Evolutionary conservation across 2,329 filamentous ascomycete species (phyloP).

Genomic region (Coniochaeta sp.): DNA sequence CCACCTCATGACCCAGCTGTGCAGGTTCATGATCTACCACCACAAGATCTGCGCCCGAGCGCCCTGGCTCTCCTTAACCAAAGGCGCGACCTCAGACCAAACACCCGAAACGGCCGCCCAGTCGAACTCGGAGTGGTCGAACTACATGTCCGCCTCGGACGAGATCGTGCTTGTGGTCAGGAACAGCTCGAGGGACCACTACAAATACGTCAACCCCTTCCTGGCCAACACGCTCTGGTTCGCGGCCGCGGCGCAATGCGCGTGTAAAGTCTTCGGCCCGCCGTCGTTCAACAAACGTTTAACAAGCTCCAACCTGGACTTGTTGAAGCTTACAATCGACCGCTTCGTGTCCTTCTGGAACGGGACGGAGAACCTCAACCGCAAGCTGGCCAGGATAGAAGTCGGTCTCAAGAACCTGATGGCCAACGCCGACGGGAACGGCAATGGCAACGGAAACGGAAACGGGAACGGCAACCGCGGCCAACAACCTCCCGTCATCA

Average conservation of each 20-base stretch:
- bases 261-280: conserved; percentile 10
- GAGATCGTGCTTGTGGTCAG: conserved; percentile 20
- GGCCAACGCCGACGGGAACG: neutral
- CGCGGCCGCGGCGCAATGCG: conserved; percentile 19
- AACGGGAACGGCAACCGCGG: neutral
- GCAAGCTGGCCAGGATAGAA: conserved; percentile 9
- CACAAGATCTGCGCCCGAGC: conserved; percentile 20
- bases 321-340: conserved; percentile 10
- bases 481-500: too few relatives aligned
- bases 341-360: conserved; percentile 11
- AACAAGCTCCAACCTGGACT: conserved; percentile 7
- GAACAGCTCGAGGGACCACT: conserved; percentile 18
- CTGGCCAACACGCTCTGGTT: conserved; percentile 25
- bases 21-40: conserved; percentile 24
- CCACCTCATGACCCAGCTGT: conserved; percentile 25
- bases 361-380: conserved; percentile 10
- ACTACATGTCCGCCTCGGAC: conserved; percentile 23
- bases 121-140: conserved; percentile 10
- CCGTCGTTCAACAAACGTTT: conserved; percentile 8
- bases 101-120: conserved; percentile 3
- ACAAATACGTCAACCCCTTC: conserved; percentile 24
- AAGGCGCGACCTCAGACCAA: neutral
- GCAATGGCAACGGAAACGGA: neutral
- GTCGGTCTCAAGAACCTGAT: conserved; percentile 8
- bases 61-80: conserved; percentile 6